Conservation (phyloP, 2,329 filamentous ascomycete species). For the Cryoendolithus antarcticus region DNA sequence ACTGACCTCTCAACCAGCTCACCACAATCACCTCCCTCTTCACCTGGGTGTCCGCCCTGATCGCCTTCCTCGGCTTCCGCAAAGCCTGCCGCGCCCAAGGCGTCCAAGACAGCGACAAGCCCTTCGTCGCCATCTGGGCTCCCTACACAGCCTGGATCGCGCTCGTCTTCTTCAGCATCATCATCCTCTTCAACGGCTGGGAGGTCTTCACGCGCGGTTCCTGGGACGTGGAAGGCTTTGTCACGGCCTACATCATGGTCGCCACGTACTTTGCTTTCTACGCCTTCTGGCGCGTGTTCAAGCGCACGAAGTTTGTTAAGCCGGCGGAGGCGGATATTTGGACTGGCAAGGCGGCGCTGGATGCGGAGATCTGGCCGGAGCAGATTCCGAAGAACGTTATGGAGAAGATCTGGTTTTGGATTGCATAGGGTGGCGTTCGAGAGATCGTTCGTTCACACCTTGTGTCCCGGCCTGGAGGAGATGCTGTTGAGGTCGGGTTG, state of each 20-base stretch:
- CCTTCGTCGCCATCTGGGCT: constrained; percentile 36
- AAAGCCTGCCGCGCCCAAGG: constrained; percentile 44
- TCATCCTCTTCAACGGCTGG: constrained; percentile 55
- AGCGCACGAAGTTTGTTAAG: constrained; percentile 43
- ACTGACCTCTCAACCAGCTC: constrained; percentile 5
- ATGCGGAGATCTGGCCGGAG: constrained; percentile 34
- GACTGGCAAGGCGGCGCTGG: constrained; percentile 35
- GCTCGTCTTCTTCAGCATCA: constrained; percentile 45
- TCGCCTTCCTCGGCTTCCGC: constrained; percentile 23
- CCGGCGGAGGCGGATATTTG: constrained; percentile 32
- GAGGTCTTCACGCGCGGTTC: constrained; percentile 41
- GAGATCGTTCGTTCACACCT: too few relatives aligned
- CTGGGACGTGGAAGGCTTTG: constrained; percentile 36
- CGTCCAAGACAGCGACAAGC: constrained; percentile 30
- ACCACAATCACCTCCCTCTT: constrained; percentile 24
- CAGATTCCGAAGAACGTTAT: constrained; percentile 29
- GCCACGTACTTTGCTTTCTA: constrained; percentile 37
- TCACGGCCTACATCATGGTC: constrained; percentile 28
- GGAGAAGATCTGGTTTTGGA: constrained; percentile 38
- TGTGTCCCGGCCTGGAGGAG: too few relatives aligned
- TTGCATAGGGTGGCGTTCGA: constrained; percentile 21
- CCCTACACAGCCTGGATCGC: constrained; percentile 47
- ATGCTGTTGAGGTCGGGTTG: too few relatives aligned
- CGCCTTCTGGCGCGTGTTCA: constrained; percentile 52
- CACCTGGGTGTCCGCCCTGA: constrained; percentile 19